A percentile compares a stretch with the other conserved stretches of the same genome.
These are phyloP conservation scores for Solanum okadae DNA, from an alignment of 257 asterid species.

Conservation along the genomic window DNA sequence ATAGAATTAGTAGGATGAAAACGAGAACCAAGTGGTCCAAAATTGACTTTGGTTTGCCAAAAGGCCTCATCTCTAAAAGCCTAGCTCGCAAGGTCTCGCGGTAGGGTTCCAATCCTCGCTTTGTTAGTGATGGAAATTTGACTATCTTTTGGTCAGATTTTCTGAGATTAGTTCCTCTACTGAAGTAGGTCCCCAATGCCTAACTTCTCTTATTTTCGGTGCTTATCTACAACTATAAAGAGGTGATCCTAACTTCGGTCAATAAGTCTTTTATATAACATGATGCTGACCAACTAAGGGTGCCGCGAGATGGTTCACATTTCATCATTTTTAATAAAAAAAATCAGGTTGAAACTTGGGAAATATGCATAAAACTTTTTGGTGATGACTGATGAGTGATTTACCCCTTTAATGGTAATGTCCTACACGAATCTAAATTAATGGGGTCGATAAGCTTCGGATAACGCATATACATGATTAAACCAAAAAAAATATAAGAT, in stretches of 20 bases:
- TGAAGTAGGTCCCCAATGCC: background rate
- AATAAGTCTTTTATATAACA: background rate
- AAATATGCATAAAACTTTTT: background rate
- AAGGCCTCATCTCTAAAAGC: background rate
- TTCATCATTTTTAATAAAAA: background rate
- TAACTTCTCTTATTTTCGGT: background rate
- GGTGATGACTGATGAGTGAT: background rate
- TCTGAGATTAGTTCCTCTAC: background rate
- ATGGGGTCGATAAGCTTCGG: background rate
- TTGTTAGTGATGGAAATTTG: background rate
- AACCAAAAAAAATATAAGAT: background rate
- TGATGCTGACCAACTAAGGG: background rate
- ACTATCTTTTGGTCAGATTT: background rate
- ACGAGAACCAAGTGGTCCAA: background rate
- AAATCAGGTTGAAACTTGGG: background rate
- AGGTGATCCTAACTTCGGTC: background rate
- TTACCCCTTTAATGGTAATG: too few species aligned
- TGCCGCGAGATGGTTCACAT: background rate
- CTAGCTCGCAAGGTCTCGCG: background rate
- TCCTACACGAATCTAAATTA: background rate
- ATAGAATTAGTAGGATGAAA: background rate
- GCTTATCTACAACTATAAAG: background rate
- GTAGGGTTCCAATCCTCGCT: background rate
- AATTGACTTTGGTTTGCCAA: background rate
- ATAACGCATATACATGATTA: background rate